A percentile compares a stretch with the other conserved stretches of the same genome.
These are phyloP conservation scores for Saccharomycopsis oosterbeekiorum DNA, from an alignment of 805 yeast genomes.

Conservation along the genomic window DNA sequence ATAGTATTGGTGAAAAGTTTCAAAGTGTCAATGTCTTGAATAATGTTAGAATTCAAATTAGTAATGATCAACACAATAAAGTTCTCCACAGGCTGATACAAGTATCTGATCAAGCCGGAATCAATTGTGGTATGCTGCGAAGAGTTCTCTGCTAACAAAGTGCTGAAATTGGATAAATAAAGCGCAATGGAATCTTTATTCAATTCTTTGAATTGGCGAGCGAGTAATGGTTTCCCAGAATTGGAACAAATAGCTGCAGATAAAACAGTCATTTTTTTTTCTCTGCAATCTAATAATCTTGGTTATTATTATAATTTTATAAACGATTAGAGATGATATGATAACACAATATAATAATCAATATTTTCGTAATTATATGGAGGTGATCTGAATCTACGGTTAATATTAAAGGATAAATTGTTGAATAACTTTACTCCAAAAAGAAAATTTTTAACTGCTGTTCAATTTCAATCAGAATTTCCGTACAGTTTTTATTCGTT, in stretches of 20 bases:
- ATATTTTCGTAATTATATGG: neutral
- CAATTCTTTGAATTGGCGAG: slow-evolving; percentile 85
- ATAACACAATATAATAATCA: neutral
- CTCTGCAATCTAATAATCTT: too few species aligned
- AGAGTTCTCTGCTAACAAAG: slow-evolving; percentile 55
- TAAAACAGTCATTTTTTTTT: slow-evolving; percentile 52
- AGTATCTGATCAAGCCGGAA: slow-evolving; percentile 83
- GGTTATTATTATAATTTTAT: too few species aligned
- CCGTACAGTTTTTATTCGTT: neutral
- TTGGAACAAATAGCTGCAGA: slow-evolving; percentile 94
- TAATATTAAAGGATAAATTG: too few species aligned
- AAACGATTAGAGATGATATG: too few species aligned
- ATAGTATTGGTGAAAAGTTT: slow-evolving; percentile 77
- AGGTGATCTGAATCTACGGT: neutral
- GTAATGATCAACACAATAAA: slow-evolving; percentile 85
- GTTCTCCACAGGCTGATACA: slow-evolving; percentile 93
- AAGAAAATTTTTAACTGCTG: neutral
- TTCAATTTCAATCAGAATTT: neutral
- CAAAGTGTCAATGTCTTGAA: slow-evolving; percentile 90
- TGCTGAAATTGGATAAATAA: slow-evolving; percentile 75
- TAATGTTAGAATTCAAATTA: slow-evolving; percentile 79
- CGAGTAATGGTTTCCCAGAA: slow-evolving; percentile 83
- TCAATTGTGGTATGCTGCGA: slow-evolving; percentile 91
- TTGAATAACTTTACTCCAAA: neutral
- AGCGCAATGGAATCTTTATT: slow-evolving; percentile 79